Conservation (phyloP, 306 rosid species). For the Hylodesmum podocarpum region DNA sequence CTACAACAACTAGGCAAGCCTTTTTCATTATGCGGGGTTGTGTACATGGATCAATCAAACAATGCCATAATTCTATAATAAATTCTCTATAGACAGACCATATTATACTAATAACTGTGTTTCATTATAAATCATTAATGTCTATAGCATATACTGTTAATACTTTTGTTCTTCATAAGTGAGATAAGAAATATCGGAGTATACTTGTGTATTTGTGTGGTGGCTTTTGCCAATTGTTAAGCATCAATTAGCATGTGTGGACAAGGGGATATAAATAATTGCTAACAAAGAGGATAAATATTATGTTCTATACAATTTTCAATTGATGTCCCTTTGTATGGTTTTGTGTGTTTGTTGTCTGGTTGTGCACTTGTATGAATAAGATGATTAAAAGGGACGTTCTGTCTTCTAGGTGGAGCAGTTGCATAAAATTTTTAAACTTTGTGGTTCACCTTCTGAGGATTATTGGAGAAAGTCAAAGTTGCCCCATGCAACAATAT, state of each 20-base stretch:
- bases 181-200: not conserved
- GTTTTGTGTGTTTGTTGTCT: not conserved
- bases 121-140: not conserved
- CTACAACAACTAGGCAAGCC: not conserved
- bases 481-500: conserved; percentile 93
- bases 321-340: conserved; percentile 1
- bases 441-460: conserved; percentile 91
- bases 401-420: conserved; percentile 74
- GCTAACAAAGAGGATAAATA: not conserved
- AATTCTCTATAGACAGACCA: not conserved
- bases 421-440: conserved; percentile 87
- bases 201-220: not conserved
- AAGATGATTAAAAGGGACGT: conserved; percentile 2
- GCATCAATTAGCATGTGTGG: not conserved
- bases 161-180: not conserved
- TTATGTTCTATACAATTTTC: not conserved
- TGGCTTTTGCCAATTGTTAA: not conserved
- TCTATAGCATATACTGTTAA: not conserved
- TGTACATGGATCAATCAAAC: not conserved
- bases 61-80: not conserved
- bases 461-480: conserved; percentile 94
- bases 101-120: not conserved
- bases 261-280: not conserved
- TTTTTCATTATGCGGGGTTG: not conserved
- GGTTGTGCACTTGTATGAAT: not conserved